phyloP scores from a whole-genome alignment of 768 basidiomycete genomes.

The Kwoniella europaea region DNA sequence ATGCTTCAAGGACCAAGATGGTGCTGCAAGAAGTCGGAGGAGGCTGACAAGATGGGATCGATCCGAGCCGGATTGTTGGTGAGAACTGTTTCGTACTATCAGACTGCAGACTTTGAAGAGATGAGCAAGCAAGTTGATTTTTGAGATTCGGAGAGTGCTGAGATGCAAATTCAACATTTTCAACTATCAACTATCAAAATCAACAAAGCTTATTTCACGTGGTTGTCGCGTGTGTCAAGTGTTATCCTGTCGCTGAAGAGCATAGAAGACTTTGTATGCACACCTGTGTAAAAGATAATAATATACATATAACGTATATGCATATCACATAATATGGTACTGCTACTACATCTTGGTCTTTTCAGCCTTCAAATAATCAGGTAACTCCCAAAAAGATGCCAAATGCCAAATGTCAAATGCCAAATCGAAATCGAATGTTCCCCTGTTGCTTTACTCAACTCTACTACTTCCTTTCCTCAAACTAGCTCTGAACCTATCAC shows the following conservation, averaged over 20 bases:
- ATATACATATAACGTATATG: neutral
- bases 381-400: too few relatives aligned
- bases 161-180: neutral
- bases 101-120: neutral
- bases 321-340: neutral
- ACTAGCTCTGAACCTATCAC: constrained; percentile 30
- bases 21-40: too few relatives aligned
- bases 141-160: neutral
- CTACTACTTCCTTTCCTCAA: constrained; percentile 18
- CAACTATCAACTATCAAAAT: neutral
- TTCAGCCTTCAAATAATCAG: too few relatives aligned
- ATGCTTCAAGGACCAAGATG: neutral
- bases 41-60: too few relatives aligned
- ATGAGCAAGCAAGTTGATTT: neutral
- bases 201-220: neutral
- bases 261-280: neutral
- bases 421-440: neutral
- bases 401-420: too few relatives aligned
- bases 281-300: neutral
- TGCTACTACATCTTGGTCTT: neutral
- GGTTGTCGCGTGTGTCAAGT: neutral
- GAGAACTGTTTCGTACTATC: too few relatives aligned
- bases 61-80: too few relatives aligned
- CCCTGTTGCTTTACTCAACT: neutral
- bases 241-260: neutral